A percentile compares a stretch with the other conserved stretches of the same genome.
Evolutionary conservation across 208 protist genomes (phyloP).

Genomic region (Trypanosomatidae sp.): DNA sequence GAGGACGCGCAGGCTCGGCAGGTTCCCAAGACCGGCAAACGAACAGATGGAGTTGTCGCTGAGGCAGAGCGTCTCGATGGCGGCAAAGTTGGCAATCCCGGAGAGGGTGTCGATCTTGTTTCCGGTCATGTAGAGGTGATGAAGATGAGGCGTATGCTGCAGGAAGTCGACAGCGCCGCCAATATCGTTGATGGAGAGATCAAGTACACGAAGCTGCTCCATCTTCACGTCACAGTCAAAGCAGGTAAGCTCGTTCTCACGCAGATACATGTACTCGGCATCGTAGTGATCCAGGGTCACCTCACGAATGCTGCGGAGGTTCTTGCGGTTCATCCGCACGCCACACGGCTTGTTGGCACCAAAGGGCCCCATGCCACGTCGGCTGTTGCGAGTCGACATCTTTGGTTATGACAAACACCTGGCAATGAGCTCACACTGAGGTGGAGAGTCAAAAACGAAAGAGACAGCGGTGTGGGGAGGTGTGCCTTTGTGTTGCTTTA

Average conservation of each 20-base stretch:
- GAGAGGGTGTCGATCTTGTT: slow-evolving; percentile 91
- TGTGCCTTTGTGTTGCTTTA: neutral
- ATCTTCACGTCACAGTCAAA: slow-evolving; percentile 86
- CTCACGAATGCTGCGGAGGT: slow-evolving; percentile 78
- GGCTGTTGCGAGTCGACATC: slow-evolving; percentile 30
- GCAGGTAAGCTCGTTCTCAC: slow-evolving; percentile 88
- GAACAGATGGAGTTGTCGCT: slow-evolving; percentile 91
- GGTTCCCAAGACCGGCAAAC: slow-evolving; percentile 86
- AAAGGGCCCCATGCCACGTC: slow-evolving; percentile 49
- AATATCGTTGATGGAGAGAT: slow-evolving; percentile 94
- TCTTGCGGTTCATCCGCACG: slow-evolving; percentile 82
- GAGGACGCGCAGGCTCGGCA: slow-evolving; percentile 89
- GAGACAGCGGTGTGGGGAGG: neutral
- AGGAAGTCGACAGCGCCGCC: slow-evolving; percentile 85
- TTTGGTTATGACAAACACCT: neutral
- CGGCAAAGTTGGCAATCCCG: slow-evolving; percentile 75
- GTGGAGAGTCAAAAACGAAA: neutral
- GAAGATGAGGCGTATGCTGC: slow-evolving; percentile 68
- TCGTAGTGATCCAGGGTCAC: slow-evolving; percentile 74
- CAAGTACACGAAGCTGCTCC: slow-evolving; percentile 86
- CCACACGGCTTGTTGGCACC: slow-evolving; percentile 66
- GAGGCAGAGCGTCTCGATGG: slow-evolving; percentile 90
- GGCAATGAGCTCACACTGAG: slow-evolving; percentile 1
- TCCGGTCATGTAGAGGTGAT: slow-evolving; percentile 92
- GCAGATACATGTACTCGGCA: slow-evolving; percentile 91